These are phyloP conservation scores for Aureobasidium sp. DNA, from an alignment of 2,329 filamentous ascomycete genomes.

Conservation along the genomic window DNA sequence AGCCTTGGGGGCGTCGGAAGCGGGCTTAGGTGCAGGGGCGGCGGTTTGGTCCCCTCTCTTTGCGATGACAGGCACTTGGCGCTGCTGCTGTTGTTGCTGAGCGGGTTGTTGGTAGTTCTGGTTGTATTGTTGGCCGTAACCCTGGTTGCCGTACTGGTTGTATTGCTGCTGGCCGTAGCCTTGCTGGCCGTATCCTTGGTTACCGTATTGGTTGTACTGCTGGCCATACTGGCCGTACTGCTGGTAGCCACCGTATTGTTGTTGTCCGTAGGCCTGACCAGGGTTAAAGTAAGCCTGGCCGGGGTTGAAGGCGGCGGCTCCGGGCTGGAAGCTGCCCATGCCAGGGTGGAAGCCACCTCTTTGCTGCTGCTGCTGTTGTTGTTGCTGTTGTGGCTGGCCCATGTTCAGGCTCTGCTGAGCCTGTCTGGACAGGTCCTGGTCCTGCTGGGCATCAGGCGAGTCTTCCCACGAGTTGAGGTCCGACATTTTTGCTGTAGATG, in stretches of 20 bases:
- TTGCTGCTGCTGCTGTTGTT: not conserved
- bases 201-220: slow-evolving; percentile 26
- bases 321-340: slow-evolving; percentile 29
- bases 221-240: slow-evolving; percentile 23
- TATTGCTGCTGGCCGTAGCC: slow-evolving; percentile 23
- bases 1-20: slow-evolving; percentile 46
- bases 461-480: slow-evolving; percentile 95
- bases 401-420: slow-evolving; percentile 33
- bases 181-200: slow-evolving; percentile 32
- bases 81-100: slow-evolving; percentile 35
- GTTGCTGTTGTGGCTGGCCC: slow-evolving; percentile 17
- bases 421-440: slow-evolving; percentile 33
- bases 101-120: slow-evolving; percentile 39
- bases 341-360: slow-evolving; percentile 24
- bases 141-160: slow-evolving; percentile 20
- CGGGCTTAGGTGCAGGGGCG: slow-evolving; percentile 42
- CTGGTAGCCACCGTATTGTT: slow-evolving; percentile 28
- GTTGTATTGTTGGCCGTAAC: slow-evolving; percentile 27
- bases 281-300: slow-evolving; percentile 33
- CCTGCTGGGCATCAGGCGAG: slow-evolving; percentile 32
- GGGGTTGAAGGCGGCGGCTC: slow-evolving; percentile 32
- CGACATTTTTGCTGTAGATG: slow-evolving; percentile 53
- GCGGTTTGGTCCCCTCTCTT: slow-evolving; percentile 51
- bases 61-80: slow-evolving; percentile 54
- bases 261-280: slow-evolving; percentile 26